Conservation (phyloP, 2,329 filamentous ascomycete species). For the Paecilomyces sp. region DNA sequence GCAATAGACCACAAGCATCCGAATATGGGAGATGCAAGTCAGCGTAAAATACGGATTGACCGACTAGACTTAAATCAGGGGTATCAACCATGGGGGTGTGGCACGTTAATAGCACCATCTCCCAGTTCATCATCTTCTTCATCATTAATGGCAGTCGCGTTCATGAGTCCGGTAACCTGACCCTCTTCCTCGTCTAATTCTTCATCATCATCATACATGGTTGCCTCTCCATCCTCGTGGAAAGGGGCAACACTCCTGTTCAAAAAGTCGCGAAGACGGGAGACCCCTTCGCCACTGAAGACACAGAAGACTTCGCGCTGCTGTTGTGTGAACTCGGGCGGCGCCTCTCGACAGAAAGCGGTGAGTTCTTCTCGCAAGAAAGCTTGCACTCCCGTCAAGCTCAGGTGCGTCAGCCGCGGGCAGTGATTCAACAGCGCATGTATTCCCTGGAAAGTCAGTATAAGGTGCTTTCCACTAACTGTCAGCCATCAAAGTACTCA, state of each 20-base stretch:
- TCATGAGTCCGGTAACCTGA: conserved; percentile 34
- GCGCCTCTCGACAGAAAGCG: conserved; percentile 77
- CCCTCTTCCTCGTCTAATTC: conserved; percentile 37
- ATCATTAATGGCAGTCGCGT: conserved; percentile 35
- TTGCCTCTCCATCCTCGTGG: conserved; percentile 28
- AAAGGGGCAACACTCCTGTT: conserved; percentile 42
- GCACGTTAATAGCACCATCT: conserved; percentile 23
- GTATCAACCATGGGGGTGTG: conserved; percentile 25
- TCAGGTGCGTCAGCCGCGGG: conserved; percentile 85
- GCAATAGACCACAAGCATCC: conserved; percentile 5
- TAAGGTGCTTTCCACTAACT: neutral
- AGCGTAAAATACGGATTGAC: conserved; percentile 9
- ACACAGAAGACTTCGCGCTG: conserved; percentile 96
- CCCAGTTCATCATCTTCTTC: conserved; percentile 24
- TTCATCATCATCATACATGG: conserved; percentile 39
- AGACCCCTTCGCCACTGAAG: conserved; percentile 83
- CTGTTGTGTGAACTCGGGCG: conserved; percentile 86
- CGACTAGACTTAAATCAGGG: conserved; percentile 9
- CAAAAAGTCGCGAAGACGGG: conserved; percentile 68
- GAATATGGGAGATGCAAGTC: conserved; percentile 1
- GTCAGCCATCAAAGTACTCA: conserved; percentile 38
- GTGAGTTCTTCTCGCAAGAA: conserved; percentile 83
- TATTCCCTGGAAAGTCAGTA: conserved; percentile 60
- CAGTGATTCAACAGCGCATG: conserved; percentile 83
- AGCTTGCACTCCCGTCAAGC: conserved; percentile 84